Conservation (phyloP, 2,329 filamentous ascomycete species). For the Pyrenophora graminea region DNA sequence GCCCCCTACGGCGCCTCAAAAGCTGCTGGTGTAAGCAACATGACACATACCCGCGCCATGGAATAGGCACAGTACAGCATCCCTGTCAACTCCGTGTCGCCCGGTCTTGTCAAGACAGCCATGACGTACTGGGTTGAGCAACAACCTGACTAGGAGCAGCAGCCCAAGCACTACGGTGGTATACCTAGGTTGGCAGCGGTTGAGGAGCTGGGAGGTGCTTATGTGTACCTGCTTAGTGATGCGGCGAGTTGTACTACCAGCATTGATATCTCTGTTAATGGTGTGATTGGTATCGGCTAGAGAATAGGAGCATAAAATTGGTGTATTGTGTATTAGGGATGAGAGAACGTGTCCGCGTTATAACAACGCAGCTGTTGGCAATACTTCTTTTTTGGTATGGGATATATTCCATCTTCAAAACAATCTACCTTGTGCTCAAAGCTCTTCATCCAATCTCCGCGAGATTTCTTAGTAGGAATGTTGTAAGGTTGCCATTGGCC, state of each 20-base stretch:
- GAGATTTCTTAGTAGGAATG: too few species aligned
- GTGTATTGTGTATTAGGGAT: not conserved
- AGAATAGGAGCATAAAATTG: not conserved
- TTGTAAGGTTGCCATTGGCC: too few species aligned
- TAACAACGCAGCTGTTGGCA: too few species aligned
- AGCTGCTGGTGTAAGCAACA: constrained; percentile 51
- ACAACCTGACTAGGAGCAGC: constrained; percentile 60
- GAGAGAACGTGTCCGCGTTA: too few species aligned
- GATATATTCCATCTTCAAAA: not conserved
- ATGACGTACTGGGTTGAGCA: constrained; percentile 55
- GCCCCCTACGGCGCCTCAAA: constrained; percentile 52
- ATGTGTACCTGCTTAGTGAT: constrained; percentile 61
- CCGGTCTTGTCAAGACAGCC: constrained; percentile 44
- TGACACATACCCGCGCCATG: constrained; percentile 50
- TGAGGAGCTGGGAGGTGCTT: constrained; percentile 60
- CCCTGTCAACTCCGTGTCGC: constrained; percentile 46
- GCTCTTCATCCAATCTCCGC: too few species aligned
- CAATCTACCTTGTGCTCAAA: too few species aligned
- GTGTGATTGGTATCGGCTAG: constrained; percentile 38
- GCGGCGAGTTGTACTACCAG: constrained; percentile 57
- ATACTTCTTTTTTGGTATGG: not conserved
- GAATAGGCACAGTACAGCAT: constrained; percentile 48
- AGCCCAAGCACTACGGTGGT: constrained; percentile 63
- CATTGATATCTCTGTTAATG: constrained; percentile 56
- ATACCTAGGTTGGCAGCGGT: constrained; percentile 60